phyloP scores from a whole-genome alignment of 1,284 basidiomycete species.

The Trametes hirsuta region DNA sequence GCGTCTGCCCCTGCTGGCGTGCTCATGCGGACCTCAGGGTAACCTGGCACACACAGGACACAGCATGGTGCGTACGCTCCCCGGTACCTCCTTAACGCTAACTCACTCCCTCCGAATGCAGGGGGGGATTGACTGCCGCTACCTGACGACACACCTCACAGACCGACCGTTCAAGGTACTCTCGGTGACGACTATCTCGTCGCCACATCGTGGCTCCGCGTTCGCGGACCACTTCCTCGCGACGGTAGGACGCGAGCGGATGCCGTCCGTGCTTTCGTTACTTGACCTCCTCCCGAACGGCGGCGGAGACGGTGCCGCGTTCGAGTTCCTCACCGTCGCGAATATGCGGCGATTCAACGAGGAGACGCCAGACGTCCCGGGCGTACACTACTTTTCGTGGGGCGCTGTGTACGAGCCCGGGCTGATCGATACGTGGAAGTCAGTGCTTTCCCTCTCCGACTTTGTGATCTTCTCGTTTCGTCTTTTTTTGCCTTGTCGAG shows the following conservation, averaged over 20 bases:
- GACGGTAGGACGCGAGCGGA: constrained; percentile 69
- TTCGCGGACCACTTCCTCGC: constrained; percentile 93
- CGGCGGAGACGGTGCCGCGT: constrained; percentile 90
- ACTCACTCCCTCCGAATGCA: constrained; percentile 31
- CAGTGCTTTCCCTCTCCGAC: constrained; percentile 25
- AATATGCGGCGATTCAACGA: constrained; percentile 91
- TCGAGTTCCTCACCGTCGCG: constrained; percentile 83
- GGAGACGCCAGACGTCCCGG: constrained; percentile 74
- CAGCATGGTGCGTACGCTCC: constrained; percentile 70
- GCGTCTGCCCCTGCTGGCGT: constrained; percentile 26
- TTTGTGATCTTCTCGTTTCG: too few species aligned
- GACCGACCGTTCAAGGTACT: constrained; percentile 70
- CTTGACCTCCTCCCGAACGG: constrained; percentile 85
- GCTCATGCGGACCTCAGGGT: constrained; percentile 34
- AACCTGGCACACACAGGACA: constrained; percentile 54
- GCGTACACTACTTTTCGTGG: constrained; percentile 91
- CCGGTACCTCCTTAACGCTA: background rate
- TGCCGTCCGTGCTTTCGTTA: constrained; percentile 65
- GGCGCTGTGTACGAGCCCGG: constrained; percentile 89
- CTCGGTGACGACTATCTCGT: constrained; percentile 91
- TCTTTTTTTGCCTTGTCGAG: too few species aligned
- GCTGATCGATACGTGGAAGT: constrained; percentile 87
- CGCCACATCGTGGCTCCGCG: constrained; percentile 90
- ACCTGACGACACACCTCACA: constrained; percentile 76
- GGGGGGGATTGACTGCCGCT: constrained; percentile 94